A percentile compares a stretch with the other conserved stretches of the same genome.
These are phyloP conservation scores for Saturnispora ahearnii DNA, from an alignment of 805 yeast genomes.

Conservation along the genomic window DNA sequence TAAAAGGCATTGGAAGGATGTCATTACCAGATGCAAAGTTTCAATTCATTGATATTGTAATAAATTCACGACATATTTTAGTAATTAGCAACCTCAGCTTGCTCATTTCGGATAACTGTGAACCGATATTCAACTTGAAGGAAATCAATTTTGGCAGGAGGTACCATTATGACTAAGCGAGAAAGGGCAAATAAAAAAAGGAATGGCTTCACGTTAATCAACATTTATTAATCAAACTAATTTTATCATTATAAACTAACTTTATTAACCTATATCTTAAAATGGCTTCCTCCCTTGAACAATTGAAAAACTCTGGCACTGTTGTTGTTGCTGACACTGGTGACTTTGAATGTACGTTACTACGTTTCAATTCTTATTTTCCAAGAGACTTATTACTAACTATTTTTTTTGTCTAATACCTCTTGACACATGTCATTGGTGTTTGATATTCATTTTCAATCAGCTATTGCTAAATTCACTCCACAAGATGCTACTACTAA, in stretches of 20 bases:
- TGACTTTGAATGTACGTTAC: slow-evolving; percentile 72
- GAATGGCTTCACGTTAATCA: too few species aligned
- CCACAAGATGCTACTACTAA: slow-evolving; percentile 99
- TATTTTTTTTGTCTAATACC: neutral
- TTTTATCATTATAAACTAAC: too few species aligned
- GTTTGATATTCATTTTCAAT: neutral
- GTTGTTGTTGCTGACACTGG: slow-evolving; percentile 98
- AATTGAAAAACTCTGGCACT: slow-evolving; percentile 91
- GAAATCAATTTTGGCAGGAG: neutral
- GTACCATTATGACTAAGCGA: neutral
- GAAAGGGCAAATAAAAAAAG: neutral
- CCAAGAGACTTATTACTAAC: neutral
- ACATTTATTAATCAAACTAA: too few species aligned
- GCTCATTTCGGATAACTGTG: neutral
- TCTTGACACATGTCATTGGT: neutral
- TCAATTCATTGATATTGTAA: too few species aligned
- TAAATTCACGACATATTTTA: too few species aligned
- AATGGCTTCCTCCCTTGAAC: slow-evolving; percentile 76
- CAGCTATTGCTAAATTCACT: slow-evolving; percentile 85
- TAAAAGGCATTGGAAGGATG: too few species aligned
- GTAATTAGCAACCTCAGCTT: too few species aligned
- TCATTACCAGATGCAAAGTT: too few species aligned
- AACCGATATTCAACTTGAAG: neutral
- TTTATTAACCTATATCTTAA: neutral
- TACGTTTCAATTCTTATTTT: neutral